A percentile compares a stretch with the other conserved stretches of the same genome.
Evolutionary conservation across 352 stramenopile genomes (phyloP).

Genomic region (Pythium myriotylum): DNA sequence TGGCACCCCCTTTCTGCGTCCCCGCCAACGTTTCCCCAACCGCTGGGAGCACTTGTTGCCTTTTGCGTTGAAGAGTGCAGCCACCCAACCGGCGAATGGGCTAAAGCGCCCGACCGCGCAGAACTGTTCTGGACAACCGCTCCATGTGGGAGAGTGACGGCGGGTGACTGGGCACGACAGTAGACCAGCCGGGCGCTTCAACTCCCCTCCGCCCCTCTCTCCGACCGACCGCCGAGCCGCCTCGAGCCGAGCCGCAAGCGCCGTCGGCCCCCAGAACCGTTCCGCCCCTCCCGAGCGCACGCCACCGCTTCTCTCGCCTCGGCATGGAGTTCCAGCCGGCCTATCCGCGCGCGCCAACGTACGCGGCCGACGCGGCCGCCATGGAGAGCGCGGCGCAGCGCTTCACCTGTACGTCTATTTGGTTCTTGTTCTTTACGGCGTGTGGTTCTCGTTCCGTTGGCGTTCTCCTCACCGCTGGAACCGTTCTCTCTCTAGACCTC

Average conservation of each 20-base stretch:
- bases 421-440: not conserved
- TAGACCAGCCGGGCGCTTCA: conserved; percentile 28
- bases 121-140: conserved; percentile 22
- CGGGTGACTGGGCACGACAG: conserved; percentile 31
- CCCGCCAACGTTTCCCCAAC: conserved; percentile 10
- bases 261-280: not conserved
- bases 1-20: conserved; percentile 18
- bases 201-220: conserved; percentile 13
- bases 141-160: conserved; percentile 37
- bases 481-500: conserved; percentile 44
- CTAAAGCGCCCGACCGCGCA: not conserved
- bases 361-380: conserved; percentile 21
- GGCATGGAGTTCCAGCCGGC: conserved; percentile 28
- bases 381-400: conserved; percentile 56
- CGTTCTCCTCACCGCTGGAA: too few relatives aligned
- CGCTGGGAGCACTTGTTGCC: conserved; percentile 17
- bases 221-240: conserved; percentile 13
- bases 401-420: conserved; percentile 63
- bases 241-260: too few relatives aligned
- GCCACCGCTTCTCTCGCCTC: not conserved
- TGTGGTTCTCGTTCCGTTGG: too few relatives aligned
- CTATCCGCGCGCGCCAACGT: conserved; percentile 25
- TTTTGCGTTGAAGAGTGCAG: conserved; percentile 26
- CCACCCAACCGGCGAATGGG: conserved; percentile 10
- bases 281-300: not conserved